Evolutionary conservation across 345 rosid genomes (phyloP).

Genomic region (Chamaenerion angustifolium): DNA sequence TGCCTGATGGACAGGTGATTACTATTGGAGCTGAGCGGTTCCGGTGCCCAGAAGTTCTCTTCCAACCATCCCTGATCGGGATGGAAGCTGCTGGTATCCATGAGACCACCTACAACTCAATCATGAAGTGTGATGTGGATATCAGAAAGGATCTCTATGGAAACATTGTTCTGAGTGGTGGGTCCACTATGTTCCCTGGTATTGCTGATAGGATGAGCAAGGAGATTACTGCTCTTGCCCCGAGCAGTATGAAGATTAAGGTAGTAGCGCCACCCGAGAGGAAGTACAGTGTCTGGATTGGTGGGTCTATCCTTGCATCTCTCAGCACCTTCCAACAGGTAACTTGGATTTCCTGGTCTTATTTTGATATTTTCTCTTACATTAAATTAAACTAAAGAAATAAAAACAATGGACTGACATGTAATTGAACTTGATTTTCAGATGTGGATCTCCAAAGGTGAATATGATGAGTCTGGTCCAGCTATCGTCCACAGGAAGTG

Average conservation of each 20-base stretch:
- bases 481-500: slow-evolving; percentile 57
- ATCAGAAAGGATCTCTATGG: slow-evolving; percentile 49
- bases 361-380: too few species aligned
- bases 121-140: slow-evolving; percentile 53
- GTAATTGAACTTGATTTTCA: slow-evolving; percentile 5
- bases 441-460: slow-evolving; percentile 57
- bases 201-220: slow-evolving; percentile 46
- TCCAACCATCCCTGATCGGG: slow-evolving; percentile 51
- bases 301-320: slow-evolving; percentile 21
- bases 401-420: too few species aligned
- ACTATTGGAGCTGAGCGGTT: slow-evolving; percentile 56
- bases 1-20: slow-evolving; percentile 46
- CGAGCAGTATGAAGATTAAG: slow-evolving; percentile 48
- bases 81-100: slow-evolving; percentile 60
- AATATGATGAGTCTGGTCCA: slow-evolving; percentile 47
- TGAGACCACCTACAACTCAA: slow-evolving; percentile 51
- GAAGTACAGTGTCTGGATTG: slow-evolving; percentile 56
- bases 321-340: slow-evolving; percentile 14
- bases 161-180: slow-evolving; percentile 47
- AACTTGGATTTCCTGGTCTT: not conserved
- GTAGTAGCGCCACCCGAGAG: slow-evolving; percentile 48
- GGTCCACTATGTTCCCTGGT: slow-evolving; percentile 48
- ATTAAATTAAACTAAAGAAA: too few species aligned
- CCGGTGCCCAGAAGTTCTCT: slow-evolving; percentile 55
- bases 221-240: slow-evolving; percentile 47